Base-by-base conservation (phyloP, 257 asterid genomes). In the Voacanga thouarsii region DNA sequence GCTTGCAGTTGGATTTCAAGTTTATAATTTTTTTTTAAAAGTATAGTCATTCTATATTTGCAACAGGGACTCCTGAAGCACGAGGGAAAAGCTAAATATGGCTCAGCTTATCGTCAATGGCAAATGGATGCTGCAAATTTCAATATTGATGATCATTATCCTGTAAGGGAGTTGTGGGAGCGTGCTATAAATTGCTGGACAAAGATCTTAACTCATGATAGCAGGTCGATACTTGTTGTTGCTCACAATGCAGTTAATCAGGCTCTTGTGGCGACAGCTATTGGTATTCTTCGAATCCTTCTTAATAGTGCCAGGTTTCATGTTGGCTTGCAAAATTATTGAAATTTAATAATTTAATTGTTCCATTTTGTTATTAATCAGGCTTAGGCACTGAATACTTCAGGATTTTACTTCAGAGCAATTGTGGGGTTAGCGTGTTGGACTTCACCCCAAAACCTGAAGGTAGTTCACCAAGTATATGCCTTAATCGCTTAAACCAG, bases 161-260 rank as follows among this genome's bases (percentile, higher is more conserved):
- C 97, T 26, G 98, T 95, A 70, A 91, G 98, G 84, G 98, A 95
- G 80, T 84, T 95, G 65, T 95, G 99, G 99, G 75, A 84, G 7
- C 92, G 98, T 72, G 98, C 94, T 71, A 85, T 94, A 86, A 87
- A 81, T 84, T 90, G 99, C 82, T 95, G 99, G 99, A 81, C 80
- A 1, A 91, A 83, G 75, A 93, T 95, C 50, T 89, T 95, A 67
- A 80, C 89, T 19, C 92, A 90, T 77, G 96, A 93, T 83, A 88
- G 94, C 89, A 87, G 79, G 86, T 92, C 98, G 14, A 75, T 88
- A 72, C 92, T 95, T 10, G 96, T 95, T 43, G 99, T 93, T 79
- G 99, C 98, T 84, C 99, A 95, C 77, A 93, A 93, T 90, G 99
- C 98, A 64, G 98, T 93, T 81, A 93, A 95, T 82, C 98, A 95